phyloP scores from a whole-genome alignment of 352 stramenopile species.

The Ochromonadaceae sp. region DNA sequence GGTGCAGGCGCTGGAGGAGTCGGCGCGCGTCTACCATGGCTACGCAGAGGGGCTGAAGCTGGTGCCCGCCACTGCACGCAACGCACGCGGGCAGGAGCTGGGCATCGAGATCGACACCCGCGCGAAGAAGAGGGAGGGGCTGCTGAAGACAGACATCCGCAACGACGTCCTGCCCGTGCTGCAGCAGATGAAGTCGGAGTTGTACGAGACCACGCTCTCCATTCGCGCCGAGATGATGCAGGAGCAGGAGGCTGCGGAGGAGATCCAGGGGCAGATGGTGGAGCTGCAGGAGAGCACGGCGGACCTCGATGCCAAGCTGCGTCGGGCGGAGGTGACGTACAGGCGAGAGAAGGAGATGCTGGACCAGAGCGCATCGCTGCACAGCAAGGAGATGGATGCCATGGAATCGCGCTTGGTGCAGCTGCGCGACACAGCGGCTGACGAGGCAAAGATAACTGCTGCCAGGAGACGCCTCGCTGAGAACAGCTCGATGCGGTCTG shows the following conservation, averaged over 20 bases:
- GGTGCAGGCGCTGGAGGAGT: slow-evolving; percentile 29
- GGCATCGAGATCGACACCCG: slow-evolving; percentile 33
- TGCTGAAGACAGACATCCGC: slow-evolving; percentile 35
- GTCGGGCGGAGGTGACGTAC: not conserved
- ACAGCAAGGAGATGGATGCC: slow-evolving; percentile 1
- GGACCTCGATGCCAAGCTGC: not conserved
- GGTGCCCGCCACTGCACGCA: slow-evolving; percentile 56
- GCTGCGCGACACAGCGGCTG: not conserved
- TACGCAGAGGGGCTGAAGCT: slow-evolving; percentile 60
- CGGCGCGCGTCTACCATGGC: slow-evolving; percentile 57
- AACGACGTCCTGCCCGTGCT: slow-evolving; percentile 42
- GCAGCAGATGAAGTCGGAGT: slow-evolving; percentile 45
- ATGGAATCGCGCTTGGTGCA: not conserved
- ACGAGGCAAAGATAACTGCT: not conserved
- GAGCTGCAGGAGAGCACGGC: not conserved
- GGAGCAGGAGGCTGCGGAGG: slow-evolving; percentile 41
- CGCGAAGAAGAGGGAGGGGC: not conserved
- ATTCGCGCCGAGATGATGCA: slow-evolving; percentile 41
- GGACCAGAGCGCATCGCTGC: not conserved
- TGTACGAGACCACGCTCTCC: slow-evolving; percentile 38
- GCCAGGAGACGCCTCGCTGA: not conserved
- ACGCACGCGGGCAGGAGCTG: slow-evolving; percentile 53
- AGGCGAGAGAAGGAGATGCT: slow-evolving; percentile 10
- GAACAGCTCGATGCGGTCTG: not conserved
- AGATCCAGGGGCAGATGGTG: slow-evolving; percentile 18